phyloP scores from a whole-genome alignment of 106 monocot species.

The Iris macrosiphon region DNA sequence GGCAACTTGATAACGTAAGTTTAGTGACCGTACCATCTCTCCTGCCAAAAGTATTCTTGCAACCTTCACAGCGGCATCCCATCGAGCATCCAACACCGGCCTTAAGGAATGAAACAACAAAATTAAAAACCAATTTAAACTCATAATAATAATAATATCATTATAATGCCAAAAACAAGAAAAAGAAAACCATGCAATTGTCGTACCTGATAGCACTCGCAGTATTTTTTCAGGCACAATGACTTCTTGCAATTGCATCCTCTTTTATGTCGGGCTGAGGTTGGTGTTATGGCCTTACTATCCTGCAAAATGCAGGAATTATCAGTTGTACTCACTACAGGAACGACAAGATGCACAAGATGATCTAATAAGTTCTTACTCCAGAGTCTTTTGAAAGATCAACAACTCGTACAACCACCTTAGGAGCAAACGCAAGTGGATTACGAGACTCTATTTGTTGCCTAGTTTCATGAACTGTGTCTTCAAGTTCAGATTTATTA shows the following conservation, averaged over 20 bases:
- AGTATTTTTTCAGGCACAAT: conserved; percentile 42
- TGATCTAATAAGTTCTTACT: conserved; percentile 20
- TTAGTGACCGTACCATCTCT: conserved; percentile 58
- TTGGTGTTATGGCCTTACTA: conserved; percentile 22
- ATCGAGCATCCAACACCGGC: conserved; percentile 51
- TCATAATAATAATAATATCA: neutral
- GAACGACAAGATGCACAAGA: neutral
- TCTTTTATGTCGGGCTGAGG: conserved; percentile 50
- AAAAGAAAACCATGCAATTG: neutral
- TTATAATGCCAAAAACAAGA: neutral
- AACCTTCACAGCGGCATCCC: conserved; percentile 58
- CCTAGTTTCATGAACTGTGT: conserved; percentile 24
- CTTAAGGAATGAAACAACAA: conserved; percentile 14
- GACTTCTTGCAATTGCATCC: conserved; percentile 72
- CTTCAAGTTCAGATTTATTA: conserved; percentile 36
- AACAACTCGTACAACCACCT: conserved; percentile 31
- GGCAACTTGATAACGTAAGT: too few relatives aligned
- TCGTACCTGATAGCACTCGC: conserved; percentile 52
- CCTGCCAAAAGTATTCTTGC: conserved; percentile 45
- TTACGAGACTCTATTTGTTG: conserved; percentile 50
- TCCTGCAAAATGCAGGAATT: conserved; percentile 24
- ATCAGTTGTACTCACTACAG: neutral
- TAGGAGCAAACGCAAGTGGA: conserved; percentile 70
- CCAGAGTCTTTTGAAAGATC: conserved; percentile 14
- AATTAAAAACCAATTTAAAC: conserved; percentile 1